These are phyloP conservation scores for Pichia sp. DNA, from an alignment of 1,139 yeast genomes.

Conservation along the genomic window DNA sequence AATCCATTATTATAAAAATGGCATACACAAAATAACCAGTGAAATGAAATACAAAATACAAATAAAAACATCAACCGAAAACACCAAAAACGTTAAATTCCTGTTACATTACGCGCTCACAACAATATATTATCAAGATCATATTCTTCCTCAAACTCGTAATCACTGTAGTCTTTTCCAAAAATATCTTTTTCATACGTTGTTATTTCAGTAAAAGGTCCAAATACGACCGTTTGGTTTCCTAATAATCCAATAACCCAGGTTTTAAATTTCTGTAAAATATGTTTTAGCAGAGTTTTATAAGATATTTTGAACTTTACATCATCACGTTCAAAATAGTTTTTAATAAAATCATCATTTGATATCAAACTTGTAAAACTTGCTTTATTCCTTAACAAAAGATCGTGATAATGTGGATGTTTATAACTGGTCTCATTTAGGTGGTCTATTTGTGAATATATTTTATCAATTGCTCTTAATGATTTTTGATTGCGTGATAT, in stretches of 20 bases:
- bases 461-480: neutral
- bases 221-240: neutral
- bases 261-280: neutral
- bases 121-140: conserved; percentile 8
- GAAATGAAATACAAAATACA: no score
- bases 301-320: neutral
- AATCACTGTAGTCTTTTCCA: conserved; percentile 3
- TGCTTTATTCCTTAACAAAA: conserved; percentile 7
- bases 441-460: neutral
- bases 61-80: neutral
- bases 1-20: neutral
- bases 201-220: neutral
- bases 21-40: neutral
- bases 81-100: neutral
- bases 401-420: neutral
- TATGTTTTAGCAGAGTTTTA: neutral
- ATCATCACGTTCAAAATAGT: neutral
- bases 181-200: conserved; percentile 4
- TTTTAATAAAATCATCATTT: conserved; percentile 4
- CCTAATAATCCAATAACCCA: conserved; percentile 1
- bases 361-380: conserved; percentile 9
- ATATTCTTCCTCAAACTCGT: conserved; percentile 4
- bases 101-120: neutral
- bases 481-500: neutral
- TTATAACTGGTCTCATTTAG: neutral